Percentiles rank a stretch among this genome's conserved stretches.
Evolutionary conservation across 1,139 yeast genomes (phyloP).

Genomic region (Blastobotrys malaysiensis): DNA sequence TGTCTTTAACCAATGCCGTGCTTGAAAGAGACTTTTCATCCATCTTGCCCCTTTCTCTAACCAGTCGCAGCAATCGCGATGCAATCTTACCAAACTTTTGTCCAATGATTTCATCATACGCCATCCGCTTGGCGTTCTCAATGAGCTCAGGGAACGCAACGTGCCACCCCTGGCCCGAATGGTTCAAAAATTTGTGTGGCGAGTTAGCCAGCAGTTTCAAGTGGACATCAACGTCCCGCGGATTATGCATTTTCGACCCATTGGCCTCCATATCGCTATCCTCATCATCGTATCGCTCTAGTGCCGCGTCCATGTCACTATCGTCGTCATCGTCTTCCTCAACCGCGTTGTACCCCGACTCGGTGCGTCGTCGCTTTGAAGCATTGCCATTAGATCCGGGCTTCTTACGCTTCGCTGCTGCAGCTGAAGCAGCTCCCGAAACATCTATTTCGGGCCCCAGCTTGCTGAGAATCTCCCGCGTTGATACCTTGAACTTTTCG

Average conservation of each 20-base stretch:
- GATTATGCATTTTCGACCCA: constrained; percentile 26
- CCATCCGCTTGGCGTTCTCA: constrained; percentile 43
- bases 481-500: constrained; percentile 30
- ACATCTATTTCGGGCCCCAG: constrained; percentile 29
- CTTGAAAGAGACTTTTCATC: constrained; percentile 84
- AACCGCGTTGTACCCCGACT: constrained; percentile 28
- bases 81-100: constrained; percentile 44
- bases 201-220: constrained; percentile 34
- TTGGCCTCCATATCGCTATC: constrained; percentile 29
- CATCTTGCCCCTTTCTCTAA: constrained; percentile 60
- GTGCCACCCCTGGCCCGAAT: constrained; percentile 38
- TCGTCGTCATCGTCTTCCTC: constrained; percentile 45
- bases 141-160: constrained; percentile 35
- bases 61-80: constrained; percentile 59
- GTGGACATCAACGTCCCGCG: constrained; percentile 26
- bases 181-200: constrained; percentile 28
- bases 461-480: constrained; percentile 29
- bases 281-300: constrained; percentile 3
- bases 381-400: constrained; percentile 2
- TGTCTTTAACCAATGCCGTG: constrained; percentile 68
- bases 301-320: constrained; percentile 12
- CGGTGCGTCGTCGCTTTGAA: constrained; percentile 18
- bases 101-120: constrained; percentile 57
- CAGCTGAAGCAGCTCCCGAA: constrained; percentile 18
- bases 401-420: constrained; percentile 10